phyloP scores from a whole-genome alignment of 805 yeast species.

The Kodamaea kaohsiungensis region DNA sequence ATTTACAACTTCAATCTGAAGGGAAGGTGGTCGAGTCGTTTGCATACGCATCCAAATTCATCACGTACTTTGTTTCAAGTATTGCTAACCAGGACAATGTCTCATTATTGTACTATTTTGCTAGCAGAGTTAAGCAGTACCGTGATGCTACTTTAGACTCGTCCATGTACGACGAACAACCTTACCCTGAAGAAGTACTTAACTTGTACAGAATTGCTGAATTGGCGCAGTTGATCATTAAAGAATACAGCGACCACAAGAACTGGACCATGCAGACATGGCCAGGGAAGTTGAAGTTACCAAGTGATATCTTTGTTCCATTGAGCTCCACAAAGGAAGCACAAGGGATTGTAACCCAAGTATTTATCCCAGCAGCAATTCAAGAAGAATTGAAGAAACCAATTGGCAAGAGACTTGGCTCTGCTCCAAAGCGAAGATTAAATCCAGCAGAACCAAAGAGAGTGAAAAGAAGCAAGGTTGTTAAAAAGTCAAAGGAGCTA shows the following conservation, averaged over 20 bases:
- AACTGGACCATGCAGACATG: slow-evolving; percentile 76
- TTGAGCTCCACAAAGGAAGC: slow-evolving; percentile 60
- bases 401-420: slow-evolving; percentile 19
- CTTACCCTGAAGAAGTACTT: slow-evolving; percentile 24
- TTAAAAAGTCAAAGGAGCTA: slow-evolving; percentile 21
- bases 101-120: slow-evolving; percentile 70
- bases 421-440: slow-evolving; percentile 13
- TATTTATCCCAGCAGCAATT: slow-evolving; percentile 54
- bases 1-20: slow-evolving; percentile 39
- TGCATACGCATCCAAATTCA: slow-evolving; percentile 57
- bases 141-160: slow-evolving; percentile 53
- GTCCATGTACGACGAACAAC: slow-evolving; percentile 23
- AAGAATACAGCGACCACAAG: slow-evolving; percentile 55
- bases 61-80: slow-evolving; percentile 58
- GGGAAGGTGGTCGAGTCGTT: slow-evolving; percentile 17
- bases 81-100: slow-evolving; percentile 67
- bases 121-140: slow-evolving; percentile 78
- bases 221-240: slow-evolving; percentile 64
- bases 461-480: slow-evolving; percentile 13
- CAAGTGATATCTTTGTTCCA: slow-evolving; percentile 69
- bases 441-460: slow-evolving; percentile 6
- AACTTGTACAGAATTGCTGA: slow-evolving; percentile 71
- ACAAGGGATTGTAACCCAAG: slow-evolving; percentile 52
- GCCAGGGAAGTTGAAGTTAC: slow-evolving; percentile 75
- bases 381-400: slow-evolving; percentile 35